These are phyloP conservation scores for Punica granatum DNA, from an alignment of 345 rosid species.

Conservation along the genomic window DNA sequence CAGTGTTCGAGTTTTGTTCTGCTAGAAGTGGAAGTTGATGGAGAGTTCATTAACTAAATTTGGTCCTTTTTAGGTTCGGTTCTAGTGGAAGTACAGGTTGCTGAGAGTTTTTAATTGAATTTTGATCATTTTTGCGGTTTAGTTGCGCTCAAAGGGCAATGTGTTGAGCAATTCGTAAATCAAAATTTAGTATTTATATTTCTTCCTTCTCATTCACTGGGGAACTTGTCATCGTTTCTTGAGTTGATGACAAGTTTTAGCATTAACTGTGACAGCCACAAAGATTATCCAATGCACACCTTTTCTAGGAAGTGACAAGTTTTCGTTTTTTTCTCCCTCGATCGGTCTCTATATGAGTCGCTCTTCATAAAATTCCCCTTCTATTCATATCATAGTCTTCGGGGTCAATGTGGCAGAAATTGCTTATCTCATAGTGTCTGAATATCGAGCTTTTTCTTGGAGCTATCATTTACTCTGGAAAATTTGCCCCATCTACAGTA, in stretches of 20 bases:
- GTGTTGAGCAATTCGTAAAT: neutral
- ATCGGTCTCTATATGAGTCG: neutral
- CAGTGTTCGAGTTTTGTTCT: no score
- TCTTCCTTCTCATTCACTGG: neutral
- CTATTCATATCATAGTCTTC: neutral
- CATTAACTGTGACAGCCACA: neutral
- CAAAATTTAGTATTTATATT: neutral
- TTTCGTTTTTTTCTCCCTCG: neutral
- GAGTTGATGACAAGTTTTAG: neutral
- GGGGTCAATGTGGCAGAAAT: no score
- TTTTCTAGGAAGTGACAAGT: neutral
- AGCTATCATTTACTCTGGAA: no score
- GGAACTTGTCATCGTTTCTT: neutral
- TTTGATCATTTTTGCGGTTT: neutral
- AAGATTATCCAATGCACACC: neutral
- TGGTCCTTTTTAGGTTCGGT: neutral
- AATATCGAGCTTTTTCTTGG: neutral
- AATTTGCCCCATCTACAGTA: neutral
- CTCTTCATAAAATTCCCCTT: neutral
- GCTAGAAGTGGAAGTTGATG: no score
- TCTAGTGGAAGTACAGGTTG: neutral
- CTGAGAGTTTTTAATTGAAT: neutral
- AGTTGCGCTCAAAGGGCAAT: neutral
- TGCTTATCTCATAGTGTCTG: neutral
- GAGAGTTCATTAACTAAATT: no score